These are phyloP conservation scores for Cyberlindnera petersonii DNA, from an alignment of 805 yeast species.

Conservation along the genomic window DNA sequence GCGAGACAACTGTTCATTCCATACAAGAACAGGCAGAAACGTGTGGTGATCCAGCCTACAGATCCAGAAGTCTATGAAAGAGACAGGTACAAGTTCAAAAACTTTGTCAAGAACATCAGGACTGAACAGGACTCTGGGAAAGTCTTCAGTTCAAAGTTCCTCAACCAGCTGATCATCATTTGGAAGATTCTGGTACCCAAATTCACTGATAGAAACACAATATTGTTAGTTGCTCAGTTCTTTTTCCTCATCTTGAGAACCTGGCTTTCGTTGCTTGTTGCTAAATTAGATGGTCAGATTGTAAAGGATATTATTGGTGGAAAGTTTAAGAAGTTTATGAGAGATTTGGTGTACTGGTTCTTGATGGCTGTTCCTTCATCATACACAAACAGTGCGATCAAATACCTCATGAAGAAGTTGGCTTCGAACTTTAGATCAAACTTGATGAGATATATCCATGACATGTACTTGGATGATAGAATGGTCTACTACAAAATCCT, in stretches of 20 bases:
- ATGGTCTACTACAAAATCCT: slow-evolving; percentile 81
- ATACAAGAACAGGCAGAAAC: slow-evolving; percentile 27
- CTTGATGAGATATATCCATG: slow-evolving; percentile 82
- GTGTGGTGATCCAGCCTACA: slow-evolving; percentile 27
- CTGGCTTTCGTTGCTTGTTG: slow-evolving; percentile 79
- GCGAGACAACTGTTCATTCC: slow-evolving; percentile 30
- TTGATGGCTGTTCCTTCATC: slow-evolving; percentile 90
- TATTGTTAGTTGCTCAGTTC: slow-evolving; percentile 65
- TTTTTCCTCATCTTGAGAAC: slow-evolving; percentile 76
- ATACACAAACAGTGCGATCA: slow-evolving; percentile 86
- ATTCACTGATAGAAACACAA: slow-evolving; percentile 60
- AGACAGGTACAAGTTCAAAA: slow-evolving; percentile 27
- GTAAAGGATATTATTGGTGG: slow-evolving; percentile 86
- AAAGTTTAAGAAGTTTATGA: slow-evolving; percentile 64
- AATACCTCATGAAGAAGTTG: slow-evolving; percentile 68
- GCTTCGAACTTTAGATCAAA: slow-evolving; percentile 83
- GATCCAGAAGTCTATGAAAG: slow-evolving; percentile 28
- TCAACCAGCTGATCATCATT: slow-evolving; percentile 68
- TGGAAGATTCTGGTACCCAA: slow-evolving; percentile 83
- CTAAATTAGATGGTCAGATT: slow-evolving; percentile 87
- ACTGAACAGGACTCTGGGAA: slow-evolving; percentile 23
- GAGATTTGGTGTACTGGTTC: slow-evolving; percentile 84
- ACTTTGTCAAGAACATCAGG: slow-evolving; percentile 26
- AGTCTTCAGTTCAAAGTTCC: slow-evolving; percentile 55
- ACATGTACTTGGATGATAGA: slow-evolving; percentile 74